These are phyloP conservation scores for Sporisorium sorghi DNA, from an alignment of 1,284 basidiomycete genomes.

Conservation along the genomic window DNA sequence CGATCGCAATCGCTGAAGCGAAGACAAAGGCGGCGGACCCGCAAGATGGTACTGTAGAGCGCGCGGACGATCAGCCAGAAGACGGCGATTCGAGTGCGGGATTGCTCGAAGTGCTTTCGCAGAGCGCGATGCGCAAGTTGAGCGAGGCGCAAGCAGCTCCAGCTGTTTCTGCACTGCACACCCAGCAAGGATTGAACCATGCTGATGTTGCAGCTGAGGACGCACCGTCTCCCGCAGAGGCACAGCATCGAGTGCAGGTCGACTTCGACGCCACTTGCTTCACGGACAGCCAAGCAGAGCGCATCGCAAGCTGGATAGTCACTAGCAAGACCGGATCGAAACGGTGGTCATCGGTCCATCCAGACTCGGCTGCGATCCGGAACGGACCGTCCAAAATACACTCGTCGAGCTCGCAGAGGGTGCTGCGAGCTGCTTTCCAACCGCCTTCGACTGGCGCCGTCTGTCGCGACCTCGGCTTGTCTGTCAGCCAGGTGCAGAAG, in stretches of 20 bases:
- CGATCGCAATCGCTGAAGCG: background rate
- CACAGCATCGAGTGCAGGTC: constrained; percentile 11
- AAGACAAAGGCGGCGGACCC: background rate
- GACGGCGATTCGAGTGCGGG: constrained; percentile 23
- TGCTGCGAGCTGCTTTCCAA: background rate
- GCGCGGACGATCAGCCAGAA: background rate
- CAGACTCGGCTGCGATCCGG: background rate
- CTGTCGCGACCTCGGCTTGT: constrained; percentile 18
- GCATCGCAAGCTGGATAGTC: constrained; percentile 12
- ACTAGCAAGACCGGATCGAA: background rate
- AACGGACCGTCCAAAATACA: too few species aligned
- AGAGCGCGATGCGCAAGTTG: constrained; percentile 29
- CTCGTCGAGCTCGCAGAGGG: background rate
- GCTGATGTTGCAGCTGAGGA: background rate
- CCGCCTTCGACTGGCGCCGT: constrained; percentile 12
- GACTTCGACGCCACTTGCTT: constrained; percentile 16
- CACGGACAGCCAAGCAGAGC: constrained; percentile 10
- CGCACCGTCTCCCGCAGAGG: background rate
- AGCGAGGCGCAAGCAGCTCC: background rate
- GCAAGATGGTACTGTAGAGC: background rate
- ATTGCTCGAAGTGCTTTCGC: constrained; percentile 38
- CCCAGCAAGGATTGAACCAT: background rate
- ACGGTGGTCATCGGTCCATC: constrained; percentile 18
- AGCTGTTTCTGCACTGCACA: background rate
- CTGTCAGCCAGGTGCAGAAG: constrained; percentile 4